Base-by-base conservation (phyloP, 768 basidiomycete species). In the Mycena crocata region DNA sequence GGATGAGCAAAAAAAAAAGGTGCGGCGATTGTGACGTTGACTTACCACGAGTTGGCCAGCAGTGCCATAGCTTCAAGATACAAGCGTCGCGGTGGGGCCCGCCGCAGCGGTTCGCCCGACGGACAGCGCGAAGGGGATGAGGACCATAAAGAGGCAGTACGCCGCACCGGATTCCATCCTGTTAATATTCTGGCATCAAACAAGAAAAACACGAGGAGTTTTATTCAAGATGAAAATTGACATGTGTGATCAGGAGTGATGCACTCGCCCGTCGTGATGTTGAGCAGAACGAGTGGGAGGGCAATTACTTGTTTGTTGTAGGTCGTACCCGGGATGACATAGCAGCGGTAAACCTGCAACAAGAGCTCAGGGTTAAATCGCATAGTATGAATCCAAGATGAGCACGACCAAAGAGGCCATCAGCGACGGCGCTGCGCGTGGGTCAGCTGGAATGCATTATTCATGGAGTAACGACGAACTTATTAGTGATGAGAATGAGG, bases 371-470 rank as follows among this genome's bases (percentile, higher is more conserved):
- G 24, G 23, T 3, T 8, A 7, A 10, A 26, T n/a, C n/a, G n/a
- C 3, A 40, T 39, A 26, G 7, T 5, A 9, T 19, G 19, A 39
- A 39, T n/a, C n/a, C n/a, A 34, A 17, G 3, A 57, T 3, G 10
- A 8, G 23, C 17, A 44, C 62, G 34, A 44, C 56, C 62, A n/a
- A 64, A 64, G 45, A 64, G 46, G 39, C 62, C 46, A 39, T 64
- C 62, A 1, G 62, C 62, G n/a, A 64, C 19, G 35, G 39, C 45
- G 28, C 62, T 64, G 30, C 12, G 30, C 4, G 24, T n/a, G n/a
- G 5, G 35, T 62, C 19, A 55, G 34, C 12, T 24, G 21, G 14
- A n/a, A n/a, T 2, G 1, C 10, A 49, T 19, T 39, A 15, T 24
- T 2, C n/a, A 48, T 2, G 28, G 1, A 10, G 14, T 51, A 19